Conservation (phyloP, 805 yeast species). For the Candida maris region DNA sequence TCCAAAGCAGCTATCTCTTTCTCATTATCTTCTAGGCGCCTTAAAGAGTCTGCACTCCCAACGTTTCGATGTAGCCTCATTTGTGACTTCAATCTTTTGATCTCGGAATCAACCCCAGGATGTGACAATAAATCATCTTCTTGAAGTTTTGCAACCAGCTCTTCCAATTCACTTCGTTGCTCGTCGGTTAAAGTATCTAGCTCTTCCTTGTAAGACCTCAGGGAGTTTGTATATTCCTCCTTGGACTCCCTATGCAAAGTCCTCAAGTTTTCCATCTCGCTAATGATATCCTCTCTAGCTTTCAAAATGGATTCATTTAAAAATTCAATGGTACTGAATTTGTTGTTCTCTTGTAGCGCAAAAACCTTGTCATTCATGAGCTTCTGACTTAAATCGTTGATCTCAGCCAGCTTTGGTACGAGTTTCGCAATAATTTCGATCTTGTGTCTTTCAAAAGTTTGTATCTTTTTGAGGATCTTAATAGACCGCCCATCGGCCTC, state of each 20-base stretch:
- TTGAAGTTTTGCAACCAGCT: slow-evolving; percentile 32
- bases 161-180: slow-evolving; percentile 39
- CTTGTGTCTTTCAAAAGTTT: slow-evolving; percentile 9
- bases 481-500: slow-evolving; percentile 14
- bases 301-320: slow-evolving; percentile 29
- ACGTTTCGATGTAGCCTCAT: slow-evolving; percentile 25
- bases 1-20: slow-evolving; percentile 36
- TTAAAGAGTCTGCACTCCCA: slow-evolving; percentile 27
- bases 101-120: slow-evolving; percentile 34
- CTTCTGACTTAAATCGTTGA: slow-evolving; percentile 28
- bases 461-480: slow-evolving; percentile 14
- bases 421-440: slow-evolving; percentile 9
- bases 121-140: slow-evolving; percentile 35
- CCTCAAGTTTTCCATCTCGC: slow-evolving; percentile 13
- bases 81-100: slow-evolving; percentile 41
- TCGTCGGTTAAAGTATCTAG: slow-evolving; percentile 36
- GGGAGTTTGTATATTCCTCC: slow-evolving; percentile 16
- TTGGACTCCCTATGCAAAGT: slow-evolving; percentile 17
- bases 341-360: slow-evolving; percentile 39
- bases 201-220: slow-evolving; percentile 33
- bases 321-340: slow-evolving; percentile 20
- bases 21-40: slow-evolving; percentile 36
- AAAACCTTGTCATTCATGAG: slow-evolving; percentile 18
- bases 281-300: slow-evolving; percentile 25
- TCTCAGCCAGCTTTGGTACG: slow-evolving; percentile 13